Evolutionary conservation across 371 early-diverging fungal genomes (phyloP).

Genomic region (Mortierella sp.): DNA sequence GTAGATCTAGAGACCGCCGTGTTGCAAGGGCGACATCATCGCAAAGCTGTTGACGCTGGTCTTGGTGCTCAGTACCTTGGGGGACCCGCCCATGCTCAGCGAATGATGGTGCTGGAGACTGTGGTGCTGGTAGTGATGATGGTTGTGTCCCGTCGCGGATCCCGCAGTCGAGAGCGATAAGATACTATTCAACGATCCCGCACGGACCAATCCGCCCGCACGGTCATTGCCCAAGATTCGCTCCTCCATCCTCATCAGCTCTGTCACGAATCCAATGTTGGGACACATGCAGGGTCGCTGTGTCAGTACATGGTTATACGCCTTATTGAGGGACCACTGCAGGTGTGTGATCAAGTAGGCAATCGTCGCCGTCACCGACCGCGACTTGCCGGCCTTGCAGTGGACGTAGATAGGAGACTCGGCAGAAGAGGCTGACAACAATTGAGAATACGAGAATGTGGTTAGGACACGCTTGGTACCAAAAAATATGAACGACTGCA

Average conservation of each 20-base stretch:
- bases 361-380: constrained; percentile 84
- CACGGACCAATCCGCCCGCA: constrained; percentile 36
- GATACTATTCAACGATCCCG: constrained; percentile 51
- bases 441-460: background rate
- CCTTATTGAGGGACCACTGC: constrained; percentile 78
- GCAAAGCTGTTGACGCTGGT: constrained; percentile 38
- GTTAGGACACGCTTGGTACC: background rate
- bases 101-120: constrained; percentile 39
- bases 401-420: constrained; percentile 80
- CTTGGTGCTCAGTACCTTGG: constrained; percentile 37
- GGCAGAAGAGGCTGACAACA: constrained; percentile 20
- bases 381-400: constrained; percentile 88
- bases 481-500: background rate
- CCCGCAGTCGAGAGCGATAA: constrained; percentile 51
- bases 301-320: constrained; percentile 80
- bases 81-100: constrained; percentile 23
- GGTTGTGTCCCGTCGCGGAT: constrained; percentile 15
- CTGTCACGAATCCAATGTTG: constrained; percentile 87
- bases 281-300: constrained; percentile 83
- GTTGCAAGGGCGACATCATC: constrained; percentile 19
- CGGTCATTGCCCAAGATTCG: constrained; percentile 65
- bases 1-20: background rate
- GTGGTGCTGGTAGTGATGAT: constrained; percentile 37
- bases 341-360: constrained; percentile 79
- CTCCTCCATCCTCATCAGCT: constrained; percentile 80